These are phyloP conservation scores for Gonium pectorale DNA, from an alignment of 139 green algal genomes.

Conservation along the genomic window DNA sequence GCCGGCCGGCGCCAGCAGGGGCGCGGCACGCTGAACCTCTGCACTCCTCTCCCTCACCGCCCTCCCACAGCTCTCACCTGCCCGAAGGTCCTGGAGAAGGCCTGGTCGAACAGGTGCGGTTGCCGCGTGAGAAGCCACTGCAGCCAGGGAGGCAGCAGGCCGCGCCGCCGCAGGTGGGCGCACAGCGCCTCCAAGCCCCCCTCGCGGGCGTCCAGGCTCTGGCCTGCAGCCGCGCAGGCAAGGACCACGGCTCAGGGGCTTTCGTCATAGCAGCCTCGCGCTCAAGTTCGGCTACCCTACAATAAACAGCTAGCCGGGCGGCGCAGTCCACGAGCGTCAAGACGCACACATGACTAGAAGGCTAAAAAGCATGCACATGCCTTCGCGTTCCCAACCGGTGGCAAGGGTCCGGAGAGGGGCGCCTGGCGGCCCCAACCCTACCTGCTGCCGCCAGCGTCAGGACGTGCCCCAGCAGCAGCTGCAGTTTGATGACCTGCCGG, in stretches of 20 bases:
- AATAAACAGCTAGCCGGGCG: too few species aligned
- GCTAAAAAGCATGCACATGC: too few species aligned
- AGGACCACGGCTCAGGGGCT: too few species aligned
- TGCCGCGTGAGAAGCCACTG: constrained; percentile 73
- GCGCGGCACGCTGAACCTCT: too few species aligned
- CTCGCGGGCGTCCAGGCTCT: constrained; percentile 2
- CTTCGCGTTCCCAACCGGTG: too few species aligned
- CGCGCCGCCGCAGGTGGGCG: constrained; percentile 58
- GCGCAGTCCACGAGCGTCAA: too few species aligned
- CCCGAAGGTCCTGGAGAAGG: constrained; percentile 72
- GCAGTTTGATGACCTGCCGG: not conserved
- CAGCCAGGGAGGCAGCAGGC: constrained; percentile 85
- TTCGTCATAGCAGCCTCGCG: too few species aligned
- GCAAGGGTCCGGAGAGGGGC: not conserved
- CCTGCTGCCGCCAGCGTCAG: constrained; percentile 44
- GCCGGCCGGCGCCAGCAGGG: too few species aligned
- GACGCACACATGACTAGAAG: too few species aligned
- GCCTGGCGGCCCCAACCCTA: not conserved
- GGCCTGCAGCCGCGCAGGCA: not conserved
- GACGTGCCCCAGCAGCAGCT: constrained; percentile 44
- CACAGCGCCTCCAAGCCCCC: constrained; percentile 64
- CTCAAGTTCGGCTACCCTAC: too few species aligned
- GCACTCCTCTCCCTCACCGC: not conserved
- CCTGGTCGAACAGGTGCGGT: constrained; percentile 77
- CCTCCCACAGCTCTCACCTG: constrained; percentile 49